Evolutionary conservation across 2,329 filamentous ascomycete species (phyloP).

Genomic region (Amylocarpus encephaloides): DNA sequence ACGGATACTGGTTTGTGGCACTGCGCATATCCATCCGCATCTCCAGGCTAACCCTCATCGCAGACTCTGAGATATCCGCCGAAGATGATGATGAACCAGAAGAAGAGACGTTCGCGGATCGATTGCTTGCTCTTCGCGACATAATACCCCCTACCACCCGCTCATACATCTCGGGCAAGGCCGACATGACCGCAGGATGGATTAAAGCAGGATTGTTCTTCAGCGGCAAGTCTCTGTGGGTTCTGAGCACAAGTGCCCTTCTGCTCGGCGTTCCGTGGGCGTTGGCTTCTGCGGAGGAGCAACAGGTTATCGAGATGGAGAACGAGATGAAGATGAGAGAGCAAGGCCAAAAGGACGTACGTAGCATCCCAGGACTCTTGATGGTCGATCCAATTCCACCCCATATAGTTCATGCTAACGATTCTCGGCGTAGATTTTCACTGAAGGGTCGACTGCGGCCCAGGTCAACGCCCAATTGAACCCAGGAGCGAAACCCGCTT

Average conservation of each 20-base stretch:
- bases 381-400: not conserved
- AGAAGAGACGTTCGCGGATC: conserved; percentile 59
- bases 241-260: conserved; percentile 82
- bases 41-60: conserved; percentile 11
- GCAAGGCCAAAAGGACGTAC: conserved; percentile 67
- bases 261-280: conserved; percentile 90
- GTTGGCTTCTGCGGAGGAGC: conserved; percentile 88
- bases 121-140: conserved; percentile 66
- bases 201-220: conserved; percentile 59
- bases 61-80: conserved; percentile 79
- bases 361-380: not conserved
- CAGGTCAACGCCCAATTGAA: conserved; percentile 26
- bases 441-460: conserved; percentile 19
- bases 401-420: conserved; percentile 8
- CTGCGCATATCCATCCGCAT: conserved; percentile 1
- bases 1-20: conserved; percentile 73
- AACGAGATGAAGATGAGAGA: conserved; percentile 95
- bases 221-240: conserved; percentile 82
- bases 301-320: conserved; percentile 96
- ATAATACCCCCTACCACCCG: conserved; percentile 69
- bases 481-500: conserved; percentile 26
- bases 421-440: conserved; percentile 20
- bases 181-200: conserved; percentile 48
- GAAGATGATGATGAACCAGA: conserved; percentile 63
- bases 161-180: conserved; percentile 57